Conservation (phyloP, 441 rosid species). For the Dalechampia spathulata region DNA sequence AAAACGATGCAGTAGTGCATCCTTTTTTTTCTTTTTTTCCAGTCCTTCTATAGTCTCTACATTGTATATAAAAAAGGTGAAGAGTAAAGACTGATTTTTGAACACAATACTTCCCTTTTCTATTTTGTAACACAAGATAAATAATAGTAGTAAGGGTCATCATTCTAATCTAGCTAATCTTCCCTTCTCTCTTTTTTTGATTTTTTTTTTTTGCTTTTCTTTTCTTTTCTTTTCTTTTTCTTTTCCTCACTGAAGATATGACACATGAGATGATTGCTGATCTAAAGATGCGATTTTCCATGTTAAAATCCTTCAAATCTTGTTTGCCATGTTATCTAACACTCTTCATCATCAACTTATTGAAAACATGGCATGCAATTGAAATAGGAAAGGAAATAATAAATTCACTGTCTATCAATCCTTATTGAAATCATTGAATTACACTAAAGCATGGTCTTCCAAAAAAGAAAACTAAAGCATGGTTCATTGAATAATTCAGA, state of each 20-base stretch:
- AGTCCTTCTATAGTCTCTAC: neutral
- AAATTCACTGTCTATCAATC: neutral
- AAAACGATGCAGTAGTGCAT: too few relatives aligned
- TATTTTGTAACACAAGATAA: too few relatives aligned
- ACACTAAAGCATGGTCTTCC: neutral
- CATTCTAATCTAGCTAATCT: too few relatives aligned
- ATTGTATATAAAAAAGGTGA: neutral
- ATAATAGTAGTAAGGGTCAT: too few relatives aligned
- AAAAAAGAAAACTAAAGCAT: too few relatives aligned
- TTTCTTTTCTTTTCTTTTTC: too few relatives aligned
- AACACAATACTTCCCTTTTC: too few relatives aligned
- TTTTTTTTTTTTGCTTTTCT: too few relatives aligned
- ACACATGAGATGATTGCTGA: slow-evolving; percentile 2
- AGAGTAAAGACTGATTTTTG: too few relatives aligned
- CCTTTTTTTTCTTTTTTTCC: too few relatives aligned
- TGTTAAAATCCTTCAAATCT: neutral
- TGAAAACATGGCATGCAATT: neutral
- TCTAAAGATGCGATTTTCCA: neutral
- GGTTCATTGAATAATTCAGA: neutral
- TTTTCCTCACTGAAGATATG: neutral
- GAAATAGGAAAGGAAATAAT: neutral
- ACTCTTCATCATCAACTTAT: neutral
- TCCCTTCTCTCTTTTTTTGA: too few relatives aligned
- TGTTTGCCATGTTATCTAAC: neutral
- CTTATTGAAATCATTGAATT: neutral